Conservation (phyloP, 2,329 filamentous ascomycete species). For the Aspergillus cejpii region DNA sequence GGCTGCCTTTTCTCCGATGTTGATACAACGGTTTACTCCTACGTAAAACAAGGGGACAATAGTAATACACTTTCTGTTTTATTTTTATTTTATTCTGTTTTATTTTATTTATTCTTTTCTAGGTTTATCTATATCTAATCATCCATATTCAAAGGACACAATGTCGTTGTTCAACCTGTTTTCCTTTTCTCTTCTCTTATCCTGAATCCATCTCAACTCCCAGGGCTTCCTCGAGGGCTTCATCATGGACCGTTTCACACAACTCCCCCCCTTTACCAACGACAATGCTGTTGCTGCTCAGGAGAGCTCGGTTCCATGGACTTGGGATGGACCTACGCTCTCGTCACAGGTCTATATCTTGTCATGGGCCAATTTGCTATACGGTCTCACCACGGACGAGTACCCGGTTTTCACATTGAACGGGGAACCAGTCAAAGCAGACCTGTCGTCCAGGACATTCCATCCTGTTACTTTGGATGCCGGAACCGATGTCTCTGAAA, state of each 20-base stretch:
- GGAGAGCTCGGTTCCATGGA: conserved; percentile 13
- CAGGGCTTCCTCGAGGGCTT: too few species aligned
- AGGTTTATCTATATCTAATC: too few species aligned
- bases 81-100: too few species aligned
- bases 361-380: conserved; percentile 29
- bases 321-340: conserved; percentile 13
- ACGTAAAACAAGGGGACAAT: too few species aligned
- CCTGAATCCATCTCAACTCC: too few species aligned
- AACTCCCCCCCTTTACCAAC: conserved; percentile 17
- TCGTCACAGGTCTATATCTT: conserved; percentile 17
- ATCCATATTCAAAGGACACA: too few species aligned
- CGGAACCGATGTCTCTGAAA: conserved; percentile 6
- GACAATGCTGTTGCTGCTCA: conserved; percentile 8
- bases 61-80: too few species aligned
- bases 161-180: too few species aligned
- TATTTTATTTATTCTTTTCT: too few species aligned
- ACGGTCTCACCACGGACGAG: conserved; percentile 29
- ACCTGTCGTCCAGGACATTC: conserved; percentile 17
- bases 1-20: too few species aligned
- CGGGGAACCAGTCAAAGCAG: conserved; percentile 22
- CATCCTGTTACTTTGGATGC: conserved; percentile 14
- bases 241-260: conserved; percentile 22
- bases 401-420: conserved; percentile 29
- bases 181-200: too few species aligned
- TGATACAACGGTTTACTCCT: too few species aligned